Percentiles rank a stretch among this genome's conserved stretches.
These are phyloP conservation scores for Juglanconis sp. DNA, from an alignment of 2,329 filamentous ascomycete genomes.

Conservation along the genomic window DNA sequence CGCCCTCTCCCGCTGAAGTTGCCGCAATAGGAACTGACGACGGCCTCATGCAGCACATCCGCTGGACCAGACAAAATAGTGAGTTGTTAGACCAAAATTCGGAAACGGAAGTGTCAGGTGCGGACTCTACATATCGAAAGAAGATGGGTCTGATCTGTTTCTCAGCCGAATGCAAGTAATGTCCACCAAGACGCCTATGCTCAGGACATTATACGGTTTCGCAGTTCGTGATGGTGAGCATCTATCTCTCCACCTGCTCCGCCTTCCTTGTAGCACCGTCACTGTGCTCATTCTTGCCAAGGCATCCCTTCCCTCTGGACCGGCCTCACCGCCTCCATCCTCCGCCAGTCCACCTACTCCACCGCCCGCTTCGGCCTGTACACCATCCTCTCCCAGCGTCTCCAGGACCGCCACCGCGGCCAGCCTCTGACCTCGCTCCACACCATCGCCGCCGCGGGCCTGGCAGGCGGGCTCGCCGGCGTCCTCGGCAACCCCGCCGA, in stretches of 20 bases:
- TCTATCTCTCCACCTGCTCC: background rate
- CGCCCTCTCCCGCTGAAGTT: background rate
- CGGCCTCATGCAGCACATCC: constrained; percentile 35
- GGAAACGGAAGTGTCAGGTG: background rate
- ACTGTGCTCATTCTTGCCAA: constrained; percentile 12
- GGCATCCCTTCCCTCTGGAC: constrained; percentile 40
- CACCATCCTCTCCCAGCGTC: constrained; percentile 31
- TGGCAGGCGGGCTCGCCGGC: constrained; percentile 40
- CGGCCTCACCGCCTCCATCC: constrained; percentile 41
- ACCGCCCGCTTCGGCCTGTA: constrained; percentile 43
- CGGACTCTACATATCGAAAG: background rate
- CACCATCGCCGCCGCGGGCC: constrained; percentile 37
- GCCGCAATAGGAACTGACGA: constrained; percentile 1
- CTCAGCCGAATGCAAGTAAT: constrained; percentile 42
- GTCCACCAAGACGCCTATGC: constrained; percentile 37
- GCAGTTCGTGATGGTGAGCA: constrained; percentile 36
- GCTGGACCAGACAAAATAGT: constrained; percentile 45
- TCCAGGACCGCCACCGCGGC: constrained; percentile 23
- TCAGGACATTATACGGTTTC: constrained; percentile 35
- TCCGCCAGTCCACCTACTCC: constrained; percentile 42
- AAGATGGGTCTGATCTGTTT: too few relatives aligned
- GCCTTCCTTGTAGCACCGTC: background rate
- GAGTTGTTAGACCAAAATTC: constrained; percentile 13
- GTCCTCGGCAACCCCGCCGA: constrained; percentile 45
- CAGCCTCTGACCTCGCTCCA: constrained; percentile 28